Percentiles rank a stretch among this genome's conserved stretches.
Evolutionary conservation across 768 basidiomycete genomes (phyloP).

Genomic region (Podaxis sp.): DNA sequence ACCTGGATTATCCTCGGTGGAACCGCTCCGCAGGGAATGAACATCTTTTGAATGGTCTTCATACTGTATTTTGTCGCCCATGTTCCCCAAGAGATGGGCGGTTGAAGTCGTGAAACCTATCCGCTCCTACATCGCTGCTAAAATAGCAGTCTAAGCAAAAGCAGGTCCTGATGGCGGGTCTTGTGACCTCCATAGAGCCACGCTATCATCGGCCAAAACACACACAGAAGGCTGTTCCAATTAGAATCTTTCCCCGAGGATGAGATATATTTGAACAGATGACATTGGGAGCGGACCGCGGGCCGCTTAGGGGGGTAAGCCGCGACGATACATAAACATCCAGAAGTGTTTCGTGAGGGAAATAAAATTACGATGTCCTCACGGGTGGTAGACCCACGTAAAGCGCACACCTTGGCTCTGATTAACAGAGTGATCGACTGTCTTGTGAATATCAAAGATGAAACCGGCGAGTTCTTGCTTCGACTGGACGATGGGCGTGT

Average conservation of each 20-base stretch:
- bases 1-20: slow-evolving; percentile 12
- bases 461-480: slow-evolving; percentile 46
- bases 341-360: background rate
- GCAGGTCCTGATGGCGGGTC: background rate
- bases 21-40: slow-evolving; percentile 29
- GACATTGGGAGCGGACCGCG: slow-evolving; percentile 16
- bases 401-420: slow-evolving; percentile 21
- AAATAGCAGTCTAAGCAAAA: background rate
- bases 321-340: slow-evolving; percentile 1
- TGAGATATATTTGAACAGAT: background rate
- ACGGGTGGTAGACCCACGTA: slow-evolving; percentile 27
- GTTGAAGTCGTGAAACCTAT: background rate
- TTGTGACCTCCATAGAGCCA: background rate
- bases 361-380: slow-evolving; percentile 22
- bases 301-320: slow-evolving; percentile 2
- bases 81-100: background rate
- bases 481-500: slow-evolving; percentile 43
- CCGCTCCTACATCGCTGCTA: background rate
- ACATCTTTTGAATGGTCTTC: slow-evolving; percentile 27
- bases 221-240: background rate
- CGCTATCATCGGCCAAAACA: background rate
- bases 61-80: slow-evolving; percentile 2
- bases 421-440: slow-evolving; percentile 35
- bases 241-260: background rate
- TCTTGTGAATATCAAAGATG: slow-evolving; percentile 49